Conservation (phyloP, 768 basidiomycete genomes). For the Suillus clintonianus region DNA sequence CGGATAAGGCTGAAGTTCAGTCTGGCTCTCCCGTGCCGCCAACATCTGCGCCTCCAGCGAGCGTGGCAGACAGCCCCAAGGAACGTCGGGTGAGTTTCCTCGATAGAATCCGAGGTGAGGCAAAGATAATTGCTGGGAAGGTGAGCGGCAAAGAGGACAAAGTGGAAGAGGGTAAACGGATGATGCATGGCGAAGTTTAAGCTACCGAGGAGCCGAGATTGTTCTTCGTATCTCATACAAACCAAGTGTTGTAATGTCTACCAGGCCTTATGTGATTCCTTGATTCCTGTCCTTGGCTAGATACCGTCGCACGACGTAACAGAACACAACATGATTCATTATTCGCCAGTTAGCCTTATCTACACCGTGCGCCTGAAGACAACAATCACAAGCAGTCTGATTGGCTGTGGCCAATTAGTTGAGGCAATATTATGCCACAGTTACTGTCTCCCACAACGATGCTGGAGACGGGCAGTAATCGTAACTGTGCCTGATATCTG, state of each 20-base stretch:
- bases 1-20: constrained; percentile 10
- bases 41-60: background rate
- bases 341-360: background rate
- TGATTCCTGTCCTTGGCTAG: background rate
- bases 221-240: background rate
- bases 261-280: background rate
- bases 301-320: background rate
- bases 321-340: background rate
- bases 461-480: background rate
- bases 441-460: background rate
- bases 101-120: constrained; percentile 34
- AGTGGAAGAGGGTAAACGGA: constrained; percentile 28
- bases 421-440: background rate
- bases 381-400: background rate
- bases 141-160: constrained; percentile 29
- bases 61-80: background rate
- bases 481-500: background rate
- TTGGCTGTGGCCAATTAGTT: background rate
- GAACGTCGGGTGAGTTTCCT: constrained; percentile 26
- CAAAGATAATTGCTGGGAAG: constrained; percentile 33
- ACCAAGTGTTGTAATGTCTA: background rate
- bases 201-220: background rate
- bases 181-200: constrained; percentile 27
- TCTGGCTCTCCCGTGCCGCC: background rate
- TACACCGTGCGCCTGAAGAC: background rate